Evolutionary conservation across 495 filamentous ascomycete genomes (phyloP), one percentile per base, ranked within the genome.

Genomic region (Tuber borchii): DNA sequence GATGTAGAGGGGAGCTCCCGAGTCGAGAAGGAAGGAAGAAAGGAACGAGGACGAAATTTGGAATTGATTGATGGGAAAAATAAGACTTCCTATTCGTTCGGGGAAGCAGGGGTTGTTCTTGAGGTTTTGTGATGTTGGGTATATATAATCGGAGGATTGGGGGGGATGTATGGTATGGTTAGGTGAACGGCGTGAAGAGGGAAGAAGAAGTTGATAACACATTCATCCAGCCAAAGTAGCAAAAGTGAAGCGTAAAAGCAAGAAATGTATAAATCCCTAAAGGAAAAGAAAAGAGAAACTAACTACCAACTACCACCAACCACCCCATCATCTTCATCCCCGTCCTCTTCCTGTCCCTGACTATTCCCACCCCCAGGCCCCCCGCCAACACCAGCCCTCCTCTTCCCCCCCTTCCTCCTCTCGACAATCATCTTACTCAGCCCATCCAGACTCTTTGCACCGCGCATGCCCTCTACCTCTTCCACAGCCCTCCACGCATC

Each of bases 351-450:
- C 56, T 65, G 56, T 17, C 56, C 56, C 14, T 65, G 56, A 65
- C 56, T 65, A 65, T 65, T 79, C 2, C 76, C 77, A 10, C 78
- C 71, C 26, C 74, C 76, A 22, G 73, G 16, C 68, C 75, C 16
- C 75, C 72, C 22, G 72, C 75, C 75, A 26, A 37, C 75, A 39
- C 70, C 71, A 70, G 44, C 56, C 46, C 69, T 40, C 39, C 40
- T 43, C 26, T 48, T 40, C 56, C 37, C 75, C 19, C 73, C 43
- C 39, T 77, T 77, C 76, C 70, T 51, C 69, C 75, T 72, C 71
- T 82, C 77, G 31, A 82, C 81, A 51, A 82, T 77, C 77, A 74
- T 76, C 69, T 82, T 82, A 37, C 80, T 82, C 69, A 82, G 26
- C 42, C 77, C 74, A 20, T 82, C 81, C 26, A 82, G 68, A 20